A percentile compares a stretch with the other conserved stretches of the same genome.
phyloP scores from a whole-genome alignment of 2,329 filamentous ascomycete species.

The Ophiostoma ips region DNA sequence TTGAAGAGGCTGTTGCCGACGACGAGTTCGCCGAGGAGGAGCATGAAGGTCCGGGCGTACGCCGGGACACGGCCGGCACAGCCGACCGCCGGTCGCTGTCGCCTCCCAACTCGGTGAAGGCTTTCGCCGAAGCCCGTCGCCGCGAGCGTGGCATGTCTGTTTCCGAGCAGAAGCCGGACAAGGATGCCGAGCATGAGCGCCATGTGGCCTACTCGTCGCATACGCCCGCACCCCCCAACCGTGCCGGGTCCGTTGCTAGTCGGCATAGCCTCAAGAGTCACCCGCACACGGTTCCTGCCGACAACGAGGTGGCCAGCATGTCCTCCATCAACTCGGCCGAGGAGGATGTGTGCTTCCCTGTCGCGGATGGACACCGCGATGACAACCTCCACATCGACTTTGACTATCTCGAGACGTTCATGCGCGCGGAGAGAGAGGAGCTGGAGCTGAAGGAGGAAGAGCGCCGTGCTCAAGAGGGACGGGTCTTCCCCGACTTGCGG shows the following conservation, averaged over 20 bases:
- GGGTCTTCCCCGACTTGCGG: conserved; percentile 49
- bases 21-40: conserved; percentile 46
- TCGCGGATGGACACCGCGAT: conserved; percentile 51
- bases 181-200: conserved; percentile 29
- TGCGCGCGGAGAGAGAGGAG: conserved; percentile 45
- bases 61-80: conserved; percentile 44
- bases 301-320: conserved; percentile 47
- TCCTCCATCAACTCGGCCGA: conserved; percentile 59
- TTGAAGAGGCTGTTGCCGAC: conserved; percentile 73
- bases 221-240: conserved; percentile 32
- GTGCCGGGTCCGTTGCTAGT: conserved; percentile 55
- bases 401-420: conserved; percentile 86
- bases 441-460: conserved; percentile 35
- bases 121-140: conserved; percentile 81
- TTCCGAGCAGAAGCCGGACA: conserved; percentile 29
- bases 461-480: conserved; percentile 32
- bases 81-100: conserved; percentile 57
- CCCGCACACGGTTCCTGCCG: conserved; percentile 36
- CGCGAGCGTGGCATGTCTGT: conserved; percentile 59
- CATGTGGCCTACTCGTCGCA: background rate
- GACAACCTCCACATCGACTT: conserved; percentile 79
- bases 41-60: conserved; percentile 29
- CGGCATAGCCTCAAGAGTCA: conserved; percentile 40
- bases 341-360: conserved; percentile 80
- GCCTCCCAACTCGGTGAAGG: conserved; percentile 93